phyloP scores from a whole-genome alignment of 179 eudicot species.

The Spinacia oleracea region DNA sequence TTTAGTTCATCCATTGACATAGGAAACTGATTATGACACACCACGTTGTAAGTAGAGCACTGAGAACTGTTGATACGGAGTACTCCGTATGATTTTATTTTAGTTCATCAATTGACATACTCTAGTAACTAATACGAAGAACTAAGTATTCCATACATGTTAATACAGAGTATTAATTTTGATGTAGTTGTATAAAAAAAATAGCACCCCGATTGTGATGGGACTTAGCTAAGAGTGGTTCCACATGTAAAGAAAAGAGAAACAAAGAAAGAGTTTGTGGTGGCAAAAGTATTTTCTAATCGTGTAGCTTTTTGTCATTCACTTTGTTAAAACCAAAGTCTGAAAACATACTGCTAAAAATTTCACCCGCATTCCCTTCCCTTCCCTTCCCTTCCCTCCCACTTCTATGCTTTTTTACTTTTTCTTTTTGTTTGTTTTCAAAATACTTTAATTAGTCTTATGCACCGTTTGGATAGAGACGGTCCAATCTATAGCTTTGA shows the following conservation, averaged over 20 bases:
- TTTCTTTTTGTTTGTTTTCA: not conserved
- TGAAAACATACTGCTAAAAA: conserved; percentile 18
- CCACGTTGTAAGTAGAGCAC: no score
- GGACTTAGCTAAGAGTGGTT: conserved; percentile 3
- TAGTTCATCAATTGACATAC: no score
- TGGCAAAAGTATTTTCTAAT: not conserved
- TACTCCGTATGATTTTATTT: no score
- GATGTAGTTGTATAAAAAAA: not conserved
- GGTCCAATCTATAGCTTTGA: conserved; percentile 53
- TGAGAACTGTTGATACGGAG: no score
- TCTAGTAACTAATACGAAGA: not conserved
- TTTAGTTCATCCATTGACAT: no score
- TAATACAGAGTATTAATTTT: no score
- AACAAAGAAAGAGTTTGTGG: not conserved
- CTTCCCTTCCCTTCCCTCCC: no score
- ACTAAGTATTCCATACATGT: not conserved
- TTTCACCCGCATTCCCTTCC: conserved; percentile 7
- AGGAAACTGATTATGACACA: no score
- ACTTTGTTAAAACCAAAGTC: conserved; percentile 20
- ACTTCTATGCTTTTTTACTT: conserved; percentile 25
- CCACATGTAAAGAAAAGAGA: conserved; percentile 13
- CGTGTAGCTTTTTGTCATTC: conserved; percentile 17
- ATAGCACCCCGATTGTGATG: not conserved
- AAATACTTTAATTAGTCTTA: conserved; percentile 6
- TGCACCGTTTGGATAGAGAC: conserved; percentile 14